Evolutionary conservation across 176 grass and related monocot species (phyloP), one percentile per base, ranked within the genome.

Genomic region (Rhynchospora breviuscula): DNA sequence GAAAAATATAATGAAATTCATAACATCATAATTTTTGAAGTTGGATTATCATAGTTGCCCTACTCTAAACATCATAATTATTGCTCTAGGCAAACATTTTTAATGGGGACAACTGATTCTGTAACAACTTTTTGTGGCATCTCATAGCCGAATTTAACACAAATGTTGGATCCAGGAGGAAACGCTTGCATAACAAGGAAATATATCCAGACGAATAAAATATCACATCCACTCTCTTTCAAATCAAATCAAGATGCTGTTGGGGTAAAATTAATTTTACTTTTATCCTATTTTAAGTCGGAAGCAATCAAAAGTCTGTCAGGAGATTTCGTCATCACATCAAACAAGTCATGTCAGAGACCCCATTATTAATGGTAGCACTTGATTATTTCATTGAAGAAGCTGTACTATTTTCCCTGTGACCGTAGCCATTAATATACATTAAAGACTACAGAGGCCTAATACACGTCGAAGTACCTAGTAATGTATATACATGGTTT

Each of bases 251-350:
- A 82, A 5, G 19, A 52, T n/a, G 11, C 4, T 19, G 31, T 46
- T 62, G 46, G 52, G 33, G 44, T 35, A 62, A 79, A n/a, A 26
- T 79, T 79, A 40, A 43, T 35, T 59, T 59, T 80, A 64, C 47
- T 66, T 82, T 81, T 61, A 65, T 44, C 35, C 31, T 63, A 53
- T 29, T 26, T 79, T 23, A 66, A 29, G 48, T 64, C 23, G 33
- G 80, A 82, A 67, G 62, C 80, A 33, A 53, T 82, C 46, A 82
- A 82, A 82, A 67, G 62, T 26, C 7, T 68, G 62, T 33, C 80
- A 82, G 60, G 35, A 66, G 45, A 66, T 82, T 82, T 82, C 62
- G 80, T 68, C 80, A 67, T 82, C 45, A 67, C 45, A 81, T 47
- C 57, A 45, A 23, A 61, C 59, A 61, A 17, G 25, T 31, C 62